These are phyloP conservation scores for Phytophthora tubulina DNA, from an alignment of 352 stramenopile genomes.

Conservation along the genomic window DNA sequence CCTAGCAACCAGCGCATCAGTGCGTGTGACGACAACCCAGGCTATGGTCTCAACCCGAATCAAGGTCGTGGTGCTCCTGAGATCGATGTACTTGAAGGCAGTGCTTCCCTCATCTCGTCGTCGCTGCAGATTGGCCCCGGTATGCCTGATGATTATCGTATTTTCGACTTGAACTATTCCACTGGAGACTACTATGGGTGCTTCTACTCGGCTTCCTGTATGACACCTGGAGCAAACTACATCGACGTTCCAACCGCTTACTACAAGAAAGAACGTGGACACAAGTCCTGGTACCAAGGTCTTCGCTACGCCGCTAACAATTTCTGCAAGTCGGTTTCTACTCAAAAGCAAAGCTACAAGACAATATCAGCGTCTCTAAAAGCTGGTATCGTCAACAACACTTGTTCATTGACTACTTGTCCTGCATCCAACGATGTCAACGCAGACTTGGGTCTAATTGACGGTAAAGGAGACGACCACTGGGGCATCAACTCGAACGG, in stretches of 20 bases:
- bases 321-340: slow-evolving; percentile 9
- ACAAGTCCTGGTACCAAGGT: slow-evolving; percentile 68
- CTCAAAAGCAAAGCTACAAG: slow-evolving; percentile 8
- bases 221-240: slow-evolving; percentile 53
- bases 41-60: slow-evolving; percentile 89
- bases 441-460: slow-evolving; percentile 45
- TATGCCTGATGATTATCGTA: slow-evolving; percentile 64
- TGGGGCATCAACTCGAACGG: slow-evolving; percentile 61
- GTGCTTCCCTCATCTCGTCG: slow-evolving; percentile 81
- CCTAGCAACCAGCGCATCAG: slow-evolving; percentile 57
- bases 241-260: slow-evolving; percentile 50
- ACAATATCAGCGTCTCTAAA: slow-evolving; percentile 5
- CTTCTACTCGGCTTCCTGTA: slow-evolving; percentile 50
- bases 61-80: slow-evolving; percentile 90
- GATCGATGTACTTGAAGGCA: slow-evolving; percentile 95
- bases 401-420: slow-evolving; percentile 18
- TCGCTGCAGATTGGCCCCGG: slow-evolving; percentile 89
- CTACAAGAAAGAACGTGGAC: slow-evolving; percentile 49
- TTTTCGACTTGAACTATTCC: slow-evolving; percentile 48
- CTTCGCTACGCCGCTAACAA: slow-evolving; percentile 52
- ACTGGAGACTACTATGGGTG: slow-evolving; percentile 38
- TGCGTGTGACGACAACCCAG: slow-evolving; percentile 88
- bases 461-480: slow-evolving; percentile 41
- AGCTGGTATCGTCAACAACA: slow-evolving; percentile 29
- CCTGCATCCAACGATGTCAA: slow-evolving; percentile 57